Evolutionary conservation across 2,329 filamentous ascomycete genomes (phyloP), one percentile per base, ranked within the genome.

Genomic region (Venturia effusa): DNA sequence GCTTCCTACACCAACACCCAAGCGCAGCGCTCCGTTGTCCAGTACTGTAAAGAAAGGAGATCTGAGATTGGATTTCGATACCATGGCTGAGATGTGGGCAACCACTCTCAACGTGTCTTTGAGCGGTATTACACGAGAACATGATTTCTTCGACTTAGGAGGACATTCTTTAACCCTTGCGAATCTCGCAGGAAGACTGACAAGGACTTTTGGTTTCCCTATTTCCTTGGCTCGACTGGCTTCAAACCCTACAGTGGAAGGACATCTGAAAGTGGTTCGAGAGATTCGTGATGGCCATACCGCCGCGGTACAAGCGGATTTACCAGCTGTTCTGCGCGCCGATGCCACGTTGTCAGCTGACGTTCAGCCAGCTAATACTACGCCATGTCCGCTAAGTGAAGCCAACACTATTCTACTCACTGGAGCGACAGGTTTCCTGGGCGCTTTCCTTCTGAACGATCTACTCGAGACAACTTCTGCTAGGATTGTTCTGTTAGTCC

Each of bases 131-230:
- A 88, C 87, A 62, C 70, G 82, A 1, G 85, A 89, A 66, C 86
- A 90, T 72, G 88, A 86, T 72, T 93, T 93, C 74, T 93, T 92
- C 71, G 89, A 92, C 66, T 78, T 93, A 1, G 89, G 89, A 41
- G 89, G 89, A 0, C 89, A 93, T 73, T 92, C 88, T 0, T 76
- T 93, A 62, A 85, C 85, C 1, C 82, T 93, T n/a, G 89, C 89
- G 0, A 87, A 91, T 66, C 80, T 93, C 32, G 85, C 89, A n/a
- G 85, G 85, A 32, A 84, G 85, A 40, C 73, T 92, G 17, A 85
- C 87, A 0, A 84, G 84, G 65, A 82, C 81, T 0, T 91, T 90
- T 69, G 88, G 88, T 4, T 89, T 92, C 71, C 83, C 86, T 0
- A 83, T 93, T 1, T 86, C 88, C 2, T 80, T 92, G 22, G 83